phyloP scores from a whole-genome alignment of 441 rosid genomes.

The Corymbia calophylla region DNA sequence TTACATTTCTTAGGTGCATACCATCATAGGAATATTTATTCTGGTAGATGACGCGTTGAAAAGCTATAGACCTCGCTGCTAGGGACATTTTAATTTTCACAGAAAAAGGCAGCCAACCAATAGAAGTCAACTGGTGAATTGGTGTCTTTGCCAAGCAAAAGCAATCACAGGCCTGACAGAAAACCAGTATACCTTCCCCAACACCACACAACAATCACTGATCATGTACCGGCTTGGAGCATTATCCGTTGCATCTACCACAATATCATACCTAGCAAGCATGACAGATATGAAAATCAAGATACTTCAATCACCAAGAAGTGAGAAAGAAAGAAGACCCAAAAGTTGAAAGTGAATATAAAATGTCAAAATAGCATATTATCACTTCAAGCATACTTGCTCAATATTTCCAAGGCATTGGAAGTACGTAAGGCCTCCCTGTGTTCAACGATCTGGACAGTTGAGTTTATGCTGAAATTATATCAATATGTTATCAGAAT shows the following conservation, averaged over 20 bases:
- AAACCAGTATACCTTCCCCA: slow-evolving; percentile 62
- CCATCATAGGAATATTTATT: background rate
- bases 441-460: slow-evolving; percentile 62
- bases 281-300: slow-evolving; percentile 27
- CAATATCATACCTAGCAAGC: slow-evolving; percentile 61
- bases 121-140: background rate
- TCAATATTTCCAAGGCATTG: slow-evolving; percentile 84
- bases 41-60: background rate
- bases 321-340: background rate
- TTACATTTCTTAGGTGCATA: background rate
- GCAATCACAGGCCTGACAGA: background rate
- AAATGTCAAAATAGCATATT: background rate
- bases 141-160: background rate
- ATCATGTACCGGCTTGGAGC: slow-evolving; percentile 98
- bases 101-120: background rate
- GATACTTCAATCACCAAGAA: background rate
- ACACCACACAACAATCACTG: slow-evolving; percentile 88
- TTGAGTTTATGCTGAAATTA: slow-evolving; percentile 64
- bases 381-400: slow-evolving; percentile 63
- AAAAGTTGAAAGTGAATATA: background rate
- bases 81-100: background rate
- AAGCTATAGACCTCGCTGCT: background rate
- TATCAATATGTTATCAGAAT: too few species aligned
- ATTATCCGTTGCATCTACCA: slow-evolving; percentile 93
- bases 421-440: slow-evolving; percentile 77